Evolutionary conservation across 1,284 basidiomycete genomes (phyloP).

Genomic region (Cerrena zonata): DNA sequence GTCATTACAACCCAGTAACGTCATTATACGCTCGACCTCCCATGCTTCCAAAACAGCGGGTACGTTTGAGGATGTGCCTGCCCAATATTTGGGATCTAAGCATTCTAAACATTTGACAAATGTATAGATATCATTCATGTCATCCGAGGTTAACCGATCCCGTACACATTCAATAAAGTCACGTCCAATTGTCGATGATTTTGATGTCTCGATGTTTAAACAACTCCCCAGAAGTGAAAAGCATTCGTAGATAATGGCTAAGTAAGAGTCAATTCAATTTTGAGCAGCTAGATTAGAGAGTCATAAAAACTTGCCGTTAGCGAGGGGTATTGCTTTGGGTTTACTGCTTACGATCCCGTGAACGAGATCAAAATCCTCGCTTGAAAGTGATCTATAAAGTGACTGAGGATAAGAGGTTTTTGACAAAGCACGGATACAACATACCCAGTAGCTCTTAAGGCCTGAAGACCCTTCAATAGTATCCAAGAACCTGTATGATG

Average conservation of each 20-base stretch:
- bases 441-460: slow-evolving; percentile 21
- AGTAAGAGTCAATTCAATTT: background rate
- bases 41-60: slow-evolving; percentile 52
- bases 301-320: slow-evolving; percentile 11
- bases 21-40: slow-evolving; percentile 68
- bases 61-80: slow-evolving; percentile 47
- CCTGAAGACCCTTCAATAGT: slow-evolving; percentile 20
- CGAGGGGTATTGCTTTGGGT: background rate
- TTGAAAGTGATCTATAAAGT: slow-evolving; percentile 16
- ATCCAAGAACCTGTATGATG: slow-evolving; percentile 12
- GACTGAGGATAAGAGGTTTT: background rate
- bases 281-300: background rate
- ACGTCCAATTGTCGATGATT: slow-evolving; percentile 17
- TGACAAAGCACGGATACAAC: background rate
- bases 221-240: slow-evolving; percentile 42
- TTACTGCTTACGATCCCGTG: slow-evolving; percentile 10
- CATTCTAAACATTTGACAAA: slow-evolving; percentile 60
- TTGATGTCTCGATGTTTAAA: slow-evolving; percentile 26
- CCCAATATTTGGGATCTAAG: slow-evolving; percentile 57
- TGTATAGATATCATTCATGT: slow-evolving; percentile 56
- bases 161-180: slow-evolving; percentile 47
- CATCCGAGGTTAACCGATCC: slow-evolving; percentile 47
- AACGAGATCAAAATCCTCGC: slow-evolving; percentile 39
- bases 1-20: slow-evolving; percentile 56
- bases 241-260: slow-evolving; percentile 29